Conservation (phyloP, 768 basidiomycete genomes). For the Naganishia friedmannii region DNA sequence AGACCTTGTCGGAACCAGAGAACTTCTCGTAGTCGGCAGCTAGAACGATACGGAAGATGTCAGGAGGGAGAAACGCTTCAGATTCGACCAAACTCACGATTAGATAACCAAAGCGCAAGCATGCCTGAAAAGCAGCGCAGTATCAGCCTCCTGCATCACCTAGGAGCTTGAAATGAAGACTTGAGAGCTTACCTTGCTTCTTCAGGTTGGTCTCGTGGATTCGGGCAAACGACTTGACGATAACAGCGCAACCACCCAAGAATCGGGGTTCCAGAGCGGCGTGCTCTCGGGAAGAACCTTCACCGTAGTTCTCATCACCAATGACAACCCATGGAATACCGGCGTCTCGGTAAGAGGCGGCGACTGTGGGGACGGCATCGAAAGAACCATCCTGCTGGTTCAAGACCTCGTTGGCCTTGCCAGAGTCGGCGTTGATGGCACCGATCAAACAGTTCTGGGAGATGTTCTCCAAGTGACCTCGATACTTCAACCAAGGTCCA, state of each 20-base stretch:
- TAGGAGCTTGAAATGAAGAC: too few species aligned
- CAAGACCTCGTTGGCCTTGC: slow-evolving; percentile 89
- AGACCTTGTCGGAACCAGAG: slow-evolving; percentile 78
- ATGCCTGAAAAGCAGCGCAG: not conserved
- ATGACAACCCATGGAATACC: slow-evolving; percentile 96
- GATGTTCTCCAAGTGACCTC: slow-evolving; percentile 97
- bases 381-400: slow-evolving; percentile 81
- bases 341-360: slow-evolving; percentile 75
- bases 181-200: slow-evolving; percentile 83
- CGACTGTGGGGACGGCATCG: slow-evolving; percentile 78
- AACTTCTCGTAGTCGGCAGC: slow-evolving; percentile 93
- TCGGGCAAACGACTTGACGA: slow-evolving; percentile 92
- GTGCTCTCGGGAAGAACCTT: slow-evolving; percentile 97
- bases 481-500: slow-evolving; percentile 99
- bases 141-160: too few species aligned
- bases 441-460: slow-evolving; percentile 98
- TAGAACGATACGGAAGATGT: too few species aligned
- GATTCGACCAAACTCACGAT: too few species aligned
- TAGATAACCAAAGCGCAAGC: slow-evolving; percentile 82
- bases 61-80: too few species aligned
- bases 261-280: slow-evolving; percentile 58
- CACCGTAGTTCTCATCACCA: slow-evolving; percentile 81
- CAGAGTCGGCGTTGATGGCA: slow-evolving; percentile 92
- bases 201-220: slow-evolving; percentile 74
- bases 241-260: slow-evolving; percentile 76